Conservation (phyloP, 768 basidiomycete genomes). For the Pleurotus ostreatus region DNA sequence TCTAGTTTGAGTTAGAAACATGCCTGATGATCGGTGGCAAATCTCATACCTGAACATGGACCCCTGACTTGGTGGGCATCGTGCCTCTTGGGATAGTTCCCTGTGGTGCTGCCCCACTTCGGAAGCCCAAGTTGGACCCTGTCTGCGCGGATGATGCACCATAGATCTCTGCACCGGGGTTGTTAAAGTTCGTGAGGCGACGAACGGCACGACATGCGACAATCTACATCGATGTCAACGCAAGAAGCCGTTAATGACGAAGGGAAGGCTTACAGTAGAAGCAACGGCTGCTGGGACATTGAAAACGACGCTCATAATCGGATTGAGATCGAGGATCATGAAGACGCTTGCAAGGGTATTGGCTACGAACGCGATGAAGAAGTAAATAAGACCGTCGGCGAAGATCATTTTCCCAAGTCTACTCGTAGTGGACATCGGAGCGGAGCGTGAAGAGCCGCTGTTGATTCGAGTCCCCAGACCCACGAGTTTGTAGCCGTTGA, state of each 20-base stretch:
- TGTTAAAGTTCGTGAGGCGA: slow-evolving; percentile 31
- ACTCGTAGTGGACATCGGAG: slow-evolving; percentile 27
- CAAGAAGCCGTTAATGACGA: too few relatives aligned
- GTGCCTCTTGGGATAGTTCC: not conserved
- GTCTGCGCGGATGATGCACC: slow-evolving; percentile 4
- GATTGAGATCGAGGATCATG: slow-evolving; percentile 65
- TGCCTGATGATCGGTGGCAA: slow-evolving; percentile 1
- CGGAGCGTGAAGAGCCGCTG: slow-evolving; percentile 11
- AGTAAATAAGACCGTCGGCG: slow-evolving; percentile 68
- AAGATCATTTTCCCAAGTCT: slow-evolving; percentile 63
- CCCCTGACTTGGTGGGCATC: slow-evolving; percentile 4
- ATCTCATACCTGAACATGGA: slow-evolving; percentile 3
- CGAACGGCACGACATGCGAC: slow-evolving; percentile 37
- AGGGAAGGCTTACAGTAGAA: slow-evolving; percentile 45
- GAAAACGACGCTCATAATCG: slow-evolving; percentile 71
- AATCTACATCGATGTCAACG: not conserved
- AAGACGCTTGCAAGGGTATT: slow-evolving; percentile 49
- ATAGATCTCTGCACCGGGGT: not conserved
- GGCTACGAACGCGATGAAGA: slow-evolving; percentile 63
- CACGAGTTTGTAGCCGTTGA: slow-evolving; percentile 59
- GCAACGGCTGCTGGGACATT: slow-evolving; percentile 72
- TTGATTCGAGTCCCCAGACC: slow-evolving; percentile 14
- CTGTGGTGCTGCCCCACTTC: not conserved
- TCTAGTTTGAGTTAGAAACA: slow-evolving; percentile 1
- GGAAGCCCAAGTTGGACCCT: not conserved